Evolutionary conservation across 306 rosid genomes (phyloP).

Genomic region (Trifolium repens): DNA sequence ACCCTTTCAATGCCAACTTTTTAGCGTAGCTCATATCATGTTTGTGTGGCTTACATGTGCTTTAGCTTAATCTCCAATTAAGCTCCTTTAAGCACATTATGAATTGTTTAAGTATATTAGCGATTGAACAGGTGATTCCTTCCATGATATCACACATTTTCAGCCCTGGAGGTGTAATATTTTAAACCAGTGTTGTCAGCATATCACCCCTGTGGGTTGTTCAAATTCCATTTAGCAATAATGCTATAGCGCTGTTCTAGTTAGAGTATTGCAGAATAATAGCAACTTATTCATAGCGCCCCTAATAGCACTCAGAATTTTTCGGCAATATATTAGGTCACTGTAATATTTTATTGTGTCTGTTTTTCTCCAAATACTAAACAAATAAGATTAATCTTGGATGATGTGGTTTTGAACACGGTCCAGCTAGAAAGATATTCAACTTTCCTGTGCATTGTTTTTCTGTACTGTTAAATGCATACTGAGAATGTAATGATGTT

Average conservation of each 20-base stretch:
- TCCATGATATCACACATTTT: constrained; percentile 10
- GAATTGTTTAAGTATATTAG: background rate
- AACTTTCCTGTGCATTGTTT: background rate
- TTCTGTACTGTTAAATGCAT: background rate
- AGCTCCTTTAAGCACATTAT: constrained; percentile 9
- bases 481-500: constrained; percentile 22
- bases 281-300: no score
- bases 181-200: background rate
- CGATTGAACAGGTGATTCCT: constrained; percentile 12
- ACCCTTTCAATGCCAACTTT: background rate
- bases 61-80: constrained; percentile 3
- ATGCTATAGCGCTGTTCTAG: no score
- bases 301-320: background rate
- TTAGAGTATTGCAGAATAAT: no score
- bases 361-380: background rate
- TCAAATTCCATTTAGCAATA: no score
- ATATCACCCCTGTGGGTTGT: no score
- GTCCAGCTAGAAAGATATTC: background rate
- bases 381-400: background rate
- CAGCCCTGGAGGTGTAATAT: constrained; percentile 2
- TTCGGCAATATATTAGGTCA: constrained; percentile 1
- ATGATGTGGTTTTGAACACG: background rate
- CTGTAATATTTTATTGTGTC: background rate
- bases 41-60: constrained; percentile 6
- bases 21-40: constrained; percentile 22